These are phyloP conservation scores for Anastatica hierochuntica DNA, from an alignment of 345 rosid genomes.

Conservation along the genomic window DNA sequence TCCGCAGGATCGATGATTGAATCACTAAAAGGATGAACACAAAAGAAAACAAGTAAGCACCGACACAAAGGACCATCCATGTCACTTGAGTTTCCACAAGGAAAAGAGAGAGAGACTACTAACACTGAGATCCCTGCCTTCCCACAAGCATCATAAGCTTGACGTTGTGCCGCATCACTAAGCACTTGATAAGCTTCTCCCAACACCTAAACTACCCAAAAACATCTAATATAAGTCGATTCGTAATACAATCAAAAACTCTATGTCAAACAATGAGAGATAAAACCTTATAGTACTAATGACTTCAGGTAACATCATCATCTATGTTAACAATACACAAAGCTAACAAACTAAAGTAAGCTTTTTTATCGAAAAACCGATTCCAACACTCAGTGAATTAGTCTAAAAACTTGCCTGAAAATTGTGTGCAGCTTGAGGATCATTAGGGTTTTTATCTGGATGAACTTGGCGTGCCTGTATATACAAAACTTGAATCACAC, in stretches of 20 bases:
- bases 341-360: not conserved
- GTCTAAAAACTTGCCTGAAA: conserved; percentile 58
- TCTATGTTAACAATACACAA: not conserved
- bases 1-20: conserved; percentile 92
- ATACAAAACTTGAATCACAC: not conserved
- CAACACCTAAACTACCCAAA: conserved; percentile 38
- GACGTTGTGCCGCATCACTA: conserved; percentile 82
- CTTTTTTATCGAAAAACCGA: no score
- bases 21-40: conserved; percentile 50
- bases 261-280: no score
- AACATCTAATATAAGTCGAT: not conserved
- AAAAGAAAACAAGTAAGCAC: conserved; percentile 11
- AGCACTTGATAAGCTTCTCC: conserved; percentile 98
- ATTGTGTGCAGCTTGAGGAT: conserved; percentile 83
- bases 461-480: conserved; percentile 96
- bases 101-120: conserved; percentile 37
- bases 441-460: conserved; percentile 91
- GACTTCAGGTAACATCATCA: not conserved
- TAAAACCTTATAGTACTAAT: no score
- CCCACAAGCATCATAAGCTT: conserved; percentile 87
- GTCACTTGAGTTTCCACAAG: conserved; percentile 2
- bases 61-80: conserved; percentile 1
- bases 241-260: not conserved
- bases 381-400: not conserved
- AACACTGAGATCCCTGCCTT: conserved; percentile 94